Evolutionary conservation across 2,329 filamentous ascomycete genomes (phyloP), one percentile per base, ranked within the genome.

Genomic region (Nothophoma quercina): DNA sequence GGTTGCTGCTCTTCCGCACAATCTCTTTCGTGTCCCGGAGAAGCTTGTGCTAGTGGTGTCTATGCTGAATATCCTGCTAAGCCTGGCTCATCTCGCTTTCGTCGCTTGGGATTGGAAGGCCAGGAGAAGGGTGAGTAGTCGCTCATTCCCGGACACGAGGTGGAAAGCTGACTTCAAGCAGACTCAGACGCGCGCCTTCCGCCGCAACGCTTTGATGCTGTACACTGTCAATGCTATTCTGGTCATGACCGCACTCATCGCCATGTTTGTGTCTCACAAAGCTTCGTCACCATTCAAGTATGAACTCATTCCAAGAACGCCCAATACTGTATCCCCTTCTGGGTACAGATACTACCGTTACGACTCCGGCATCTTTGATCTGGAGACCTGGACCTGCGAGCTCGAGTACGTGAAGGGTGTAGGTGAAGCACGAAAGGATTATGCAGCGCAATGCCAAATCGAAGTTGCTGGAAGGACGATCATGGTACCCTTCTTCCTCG

Each of bases 361-460:
- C 56, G 64, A 69, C 53, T 55, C 60, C 25, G 71, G 71, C 35
- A 68, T 55, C 19, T 74, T 74, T 41, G 71, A 74, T 25, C 63
- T 74, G 10, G 71, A 73, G 45, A 72, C 69, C 1, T 74, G 71
- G 70, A 55, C 62, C 8, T 74, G 70, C 47, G 67, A 71, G 16
- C 59, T 72, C 8, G 61, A 65, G 51, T 39, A 40, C 5, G 59
- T 63, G 0, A 21, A 36, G 1, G 65, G 65, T 8, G 67, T 65
- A 0, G 46, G 33, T 12, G 68, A 69, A 50, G 71, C 69, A 2
- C 51, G 43, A 23, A 58, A 63, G 4, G 69, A 72, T 21, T 73
- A 73, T 25, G 39, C 29, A 6, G 57, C 40, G 15, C 71, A 73
- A 48, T 74, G 71, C 30, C 19, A 40, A 2, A 50, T 69, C 19